Percentiles rank a stretch among this genome's conserved stretches.
Evolutionary conservation across 371 early-diverging fungal genomes (phyloP).

Genomic region (Mucor velutinosus): DNA sequence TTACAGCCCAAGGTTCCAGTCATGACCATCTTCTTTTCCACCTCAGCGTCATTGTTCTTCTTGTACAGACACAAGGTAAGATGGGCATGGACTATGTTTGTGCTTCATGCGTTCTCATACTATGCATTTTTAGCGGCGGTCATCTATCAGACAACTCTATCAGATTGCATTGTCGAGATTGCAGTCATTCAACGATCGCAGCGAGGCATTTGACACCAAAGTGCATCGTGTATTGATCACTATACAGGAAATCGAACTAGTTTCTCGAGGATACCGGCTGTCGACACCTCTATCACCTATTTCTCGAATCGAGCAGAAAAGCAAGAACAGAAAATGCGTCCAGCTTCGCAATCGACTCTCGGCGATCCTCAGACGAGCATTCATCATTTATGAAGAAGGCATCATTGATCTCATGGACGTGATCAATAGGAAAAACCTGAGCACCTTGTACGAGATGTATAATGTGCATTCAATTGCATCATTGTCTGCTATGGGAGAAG

Average conservation of each 20-base stretch:
- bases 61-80: constrained; percentile 45
- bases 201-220: constrained; percentile 58
- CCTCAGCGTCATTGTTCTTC: constrained; percentile 39
- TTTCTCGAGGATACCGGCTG: constrained; percentile 70
- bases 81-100: neutral
- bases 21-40: constrained; percentile 32
- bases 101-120: neutral
- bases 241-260: constrained; percentile 74
- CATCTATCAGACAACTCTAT: constrained; percentile 54
- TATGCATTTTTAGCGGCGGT: constrained; percentile 41
- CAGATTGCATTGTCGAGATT: constrained; percentile 50
- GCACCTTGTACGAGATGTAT: constrained; percentile 49
- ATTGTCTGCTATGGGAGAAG: constrained; percentile 34
- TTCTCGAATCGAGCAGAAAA: constrained; percentile 67
- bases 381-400: constrained; percentile 44
- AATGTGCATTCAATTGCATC: constrained; percentile 46
- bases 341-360: constrained; percentile 36
- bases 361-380: constrained; percentile 38
- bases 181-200: constrained; percentile 53
- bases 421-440: constrained; percentile 34
- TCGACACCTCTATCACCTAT: constrained; percentile 67
- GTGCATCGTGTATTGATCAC: constrained; percentile 64
- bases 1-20: constrained; percentile 21
- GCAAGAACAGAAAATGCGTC: constrained; percentile 55
- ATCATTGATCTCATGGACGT: constrained; percentile 44